phyloP scores from a whole-genome alignment of 2,329 filamentous ascomycete genomes.

The Pseudopithomyces maydicus region DNA sequence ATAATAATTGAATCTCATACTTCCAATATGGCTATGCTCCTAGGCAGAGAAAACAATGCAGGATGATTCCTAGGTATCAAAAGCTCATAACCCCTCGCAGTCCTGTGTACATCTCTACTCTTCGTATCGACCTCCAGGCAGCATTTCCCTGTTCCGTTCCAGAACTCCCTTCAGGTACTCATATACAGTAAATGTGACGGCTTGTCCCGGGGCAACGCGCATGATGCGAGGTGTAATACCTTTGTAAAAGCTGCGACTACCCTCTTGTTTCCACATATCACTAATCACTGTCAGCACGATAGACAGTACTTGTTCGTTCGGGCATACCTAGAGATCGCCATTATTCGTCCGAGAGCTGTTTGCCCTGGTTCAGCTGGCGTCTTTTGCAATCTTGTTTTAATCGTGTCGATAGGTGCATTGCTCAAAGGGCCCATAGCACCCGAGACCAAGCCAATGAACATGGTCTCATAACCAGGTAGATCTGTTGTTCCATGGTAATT shows the following conservation, averaged over 20 bases:
- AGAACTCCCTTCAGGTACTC: constrained; percentile 57
- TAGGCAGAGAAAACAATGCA: background rate
- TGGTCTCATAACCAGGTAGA: constrained; percentile 88
- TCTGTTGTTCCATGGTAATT: constrained; percentile 72
- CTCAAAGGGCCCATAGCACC: constrained; percentile 95
- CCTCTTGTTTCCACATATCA: constrained; percentile 77
- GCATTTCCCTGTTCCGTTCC: constrained; percentile 54
- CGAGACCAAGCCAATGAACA: constrained; percentile 84
- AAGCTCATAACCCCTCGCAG: background rate
- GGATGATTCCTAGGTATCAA: background rate
- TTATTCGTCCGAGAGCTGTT: constrained; percentile 79
- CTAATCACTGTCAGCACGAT: constrained; percentile 25
- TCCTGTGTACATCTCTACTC: constrained; percentile 42
- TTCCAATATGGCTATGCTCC: background rate
- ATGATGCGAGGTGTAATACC: constrained; percentile 97
- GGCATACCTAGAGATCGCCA: constrained; percentile 65
- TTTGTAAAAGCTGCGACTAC: constrained; percentile 95
- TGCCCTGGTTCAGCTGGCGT: constrained; percentile 82
- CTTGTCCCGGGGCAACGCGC: constrained; percentile 95
- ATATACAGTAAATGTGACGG: constrained; percentile 69
- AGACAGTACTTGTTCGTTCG: constrained; percentile 49
- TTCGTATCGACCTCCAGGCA: constrained; percentile 55
- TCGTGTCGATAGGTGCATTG: constrained; percentile 97
- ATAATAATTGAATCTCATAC: background rate
- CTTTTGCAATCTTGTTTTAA: constrained; percentile 96